A percentile compares a stretch with the other conserved stretches of the same genome.
phyloP scores from a whole-genome alignment of 2,329 filamentous ascomycete genomes.

The Fusarium sp. region DNA sequence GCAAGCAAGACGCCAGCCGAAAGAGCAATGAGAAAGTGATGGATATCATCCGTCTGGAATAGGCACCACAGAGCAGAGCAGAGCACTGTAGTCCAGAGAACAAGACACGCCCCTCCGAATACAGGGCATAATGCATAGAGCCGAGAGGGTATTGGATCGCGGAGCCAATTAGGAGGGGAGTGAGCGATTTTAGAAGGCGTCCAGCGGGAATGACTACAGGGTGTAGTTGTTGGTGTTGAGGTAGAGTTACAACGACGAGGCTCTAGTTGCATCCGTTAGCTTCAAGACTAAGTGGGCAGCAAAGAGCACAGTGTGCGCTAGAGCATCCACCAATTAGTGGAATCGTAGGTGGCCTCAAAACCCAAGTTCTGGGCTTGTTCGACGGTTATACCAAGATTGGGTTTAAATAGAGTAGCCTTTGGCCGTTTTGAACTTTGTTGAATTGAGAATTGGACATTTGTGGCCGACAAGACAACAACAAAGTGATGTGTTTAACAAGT shows the following conservation, averaged over 20 bases:
- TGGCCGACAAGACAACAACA: background rate
- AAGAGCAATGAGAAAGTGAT: background rate
- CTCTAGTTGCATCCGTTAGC: conserved; percentile 22
- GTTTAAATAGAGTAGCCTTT: conserved; percentile 3
- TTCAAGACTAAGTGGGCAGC: conserved; percentile 19
- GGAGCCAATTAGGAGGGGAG: conserved; percentile 33
- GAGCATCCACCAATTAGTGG: conserved; percentile 23
- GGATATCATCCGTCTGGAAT: conserved; percentile 9
- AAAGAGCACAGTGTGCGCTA: conserved; percentile 25
- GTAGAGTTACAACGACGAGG: conserved; percentile 38
- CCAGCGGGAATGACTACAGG: conserved; percentile 35
- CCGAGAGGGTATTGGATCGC: conserved; percentile 30
- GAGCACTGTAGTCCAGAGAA: background rate
- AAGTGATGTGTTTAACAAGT: conserved; percentile 2
- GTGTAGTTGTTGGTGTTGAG: conserved; percentile 34
- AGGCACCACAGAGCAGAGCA: conserved; percentile 9
- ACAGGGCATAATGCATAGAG: conserved; percentile 29
- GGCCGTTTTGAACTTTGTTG: background rate
- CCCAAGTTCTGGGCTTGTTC: background rate
- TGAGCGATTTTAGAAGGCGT: conserved; percentile 39
- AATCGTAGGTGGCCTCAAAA: conserved; percentile 30
- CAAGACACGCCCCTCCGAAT: conserved; percentile 29
- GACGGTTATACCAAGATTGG: background rate
- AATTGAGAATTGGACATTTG: background rate
- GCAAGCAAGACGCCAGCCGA: conserved; percentile 3